Base-by-base conservation (phyloP, 805 yeast genomes). In the Kodamaea jinghongensis region DNA sequence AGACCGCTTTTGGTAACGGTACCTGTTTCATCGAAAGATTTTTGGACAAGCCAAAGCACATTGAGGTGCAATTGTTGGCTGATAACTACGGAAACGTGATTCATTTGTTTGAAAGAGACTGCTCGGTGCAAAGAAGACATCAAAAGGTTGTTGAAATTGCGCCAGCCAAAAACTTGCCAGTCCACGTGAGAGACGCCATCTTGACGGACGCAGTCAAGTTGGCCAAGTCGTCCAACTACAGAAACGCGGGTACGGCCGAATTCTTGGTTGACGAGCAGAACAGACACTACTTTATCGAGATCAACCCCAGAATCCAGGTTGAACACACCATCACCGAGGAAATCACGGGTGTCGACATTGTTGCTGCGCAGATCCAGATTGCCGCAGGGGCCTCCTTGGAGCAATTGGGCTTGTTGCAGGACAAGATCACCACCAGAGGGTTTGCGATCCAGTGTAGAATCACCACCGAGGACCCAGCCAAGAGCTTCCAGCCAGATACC, bases 71-170 rank as follows among this genome's bases (percentile, higher is more conserved):
- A 71, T 74, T 91, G 55, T 76, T 91, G 52, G 99, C 96, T 36
- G 99, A 91, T 64, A 76, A 77, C 58, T 82, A 86, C 58, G 99
- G 99, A 43, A 93, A 91, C 61, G 96, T 90, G 17, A 85, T 91
- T 56, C 99, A 91, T 61, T 70, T 91, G 54, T 93, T 89, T 53
- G 99, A 91, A 75, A 83, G 99, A 70, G 99, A 91, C 70, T 91
- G 99, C 70, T 89, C 97, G n/a, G 99, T 91, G 39, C 99, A 91
- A 73, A 86, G 99, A 75, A 86, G 99, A 73, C 99, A 91, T 67
- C 99, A 91, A 71, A 91, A 91, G 69, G 99, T 91, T 38, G 98
- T 91, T 28, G 99, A 91, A 68, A 89, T 91, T 54, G 99, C 99
- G 4, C 98, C 99, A 9, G 97, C 98, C 28, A 83, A 86, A 67